Conservation (phyloP, 1,284 basidiomycete species). For the Xanthoconium separans region DNA sequence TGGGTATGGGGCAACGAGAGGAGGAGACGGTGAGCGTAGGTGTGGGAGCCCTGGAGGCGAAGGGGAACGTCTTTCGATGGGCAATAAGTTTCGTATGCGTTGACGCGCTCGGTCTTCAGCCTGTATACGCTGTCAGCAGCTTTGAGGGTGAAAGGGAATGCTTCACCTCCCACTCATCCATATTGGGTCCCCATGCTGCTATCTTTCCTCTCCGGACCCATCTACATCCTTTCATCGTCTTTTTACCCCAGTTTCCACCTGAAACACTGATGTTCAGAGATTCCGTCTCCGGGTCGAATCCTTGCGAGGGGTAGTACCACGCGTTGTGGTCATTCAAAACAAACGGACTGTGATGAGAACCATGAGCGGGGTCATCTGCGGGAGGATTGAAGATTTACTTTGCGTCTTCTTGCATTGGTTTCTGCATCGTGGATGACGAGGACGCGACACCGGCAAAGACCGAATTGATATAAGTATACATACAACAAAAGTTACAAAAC, state of each 20-base stretch:
- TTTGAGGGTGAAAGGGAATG: conserved; percentile 2
- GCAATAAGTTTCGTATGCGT: conserved; percentile 65
- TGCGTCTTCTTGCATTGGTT: conserved; percentile 31
- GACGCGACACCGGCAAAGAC: conserved; percentile 22
- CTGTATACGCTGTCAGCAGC: conserved; percentile 40
- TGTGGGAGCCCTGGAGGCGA: conserved; percentile 61
- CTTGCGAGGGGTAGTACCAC: conserved; percentile 77
- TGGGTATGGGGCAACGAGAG: conserved; percentile 66
- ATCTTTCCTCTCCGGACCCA: conserved; percentile 79
- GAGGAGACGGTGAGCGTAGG: conserved; percentile 57
- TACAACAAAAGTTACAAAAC: not conserved
- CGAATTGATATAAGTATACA: conserved; percentile 5
- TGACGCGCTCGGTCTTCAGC: conserved; percentile 78
- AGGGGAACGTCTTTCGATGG: conserved; percentile 53
- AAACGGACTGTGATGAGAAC: conserved; percentile 31
- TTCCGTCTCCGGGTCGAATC: conserved; percentile 61
- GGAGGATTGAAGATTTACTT: conserved; percentile 21
- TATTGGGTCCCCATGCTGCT: conserved; percentile 71
- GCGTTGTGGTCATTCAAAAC: conserved; percentile 70
- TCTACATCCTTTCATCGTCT: conserved; percentile 62
- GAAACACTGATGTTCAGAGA: conserved; percentile 45
- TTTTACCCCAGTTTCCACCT: conserved; percentile 78
- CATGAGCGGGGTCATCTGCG: conserved; percentile 5
- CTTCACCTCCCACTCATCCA: conserved; percentile 80
- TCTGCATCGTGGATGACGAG: conserved; percentile 10